phyloP scores from a whole-genome alignment of 1,284 basidiomycete genomes.

The Psilocybe mexicana region DNA sequence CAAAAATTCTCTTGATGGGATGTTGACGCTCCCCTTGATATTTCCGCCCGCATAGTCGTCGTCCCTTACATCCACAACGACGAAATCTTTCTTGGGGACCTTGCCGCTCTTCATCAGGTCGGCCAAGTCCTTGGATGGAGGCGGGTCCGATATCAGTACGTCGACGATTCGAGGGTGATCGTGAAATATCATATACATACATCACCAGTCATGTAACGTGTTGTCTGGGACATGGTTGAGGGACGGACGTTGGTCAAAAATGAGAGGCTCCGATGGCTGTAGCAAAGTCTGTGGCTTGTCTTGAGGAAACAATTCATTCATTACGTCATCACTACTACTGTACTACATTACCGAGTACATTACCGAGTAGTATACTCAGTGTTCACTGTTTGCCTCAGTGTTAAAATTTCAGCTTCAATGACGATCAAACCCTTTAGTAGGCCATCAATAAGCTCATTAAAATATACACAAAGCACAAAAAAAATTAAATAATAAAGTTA shows the following conservation, averaged over 20 bases:
- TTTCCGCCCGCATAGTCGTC: constrained; percentile 76
- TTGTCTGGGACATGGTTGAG: constrained; percentile 10
- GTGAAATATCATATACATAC: constrained; percentile 9
- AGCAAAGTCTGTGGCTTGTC: background rate
- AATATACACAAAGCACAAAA: background rate
- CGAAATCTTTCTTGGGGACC: constrained; percentile 61
- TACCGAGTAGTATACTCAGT: no score
- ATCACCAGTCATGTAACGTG: constrained; percentile 20
- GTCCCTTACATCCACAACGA: constrained; percentile 79
- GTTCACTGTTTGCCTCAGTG: no score
- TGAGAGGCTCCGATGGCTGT: background rate
- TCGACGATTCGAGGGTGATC: background rate
- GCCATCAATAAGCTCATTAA: background rate
- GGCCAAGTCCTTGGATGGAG: constrained; percentile 61
- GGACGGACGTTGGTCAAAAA: background rate
- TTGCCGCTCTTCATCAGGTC: constrained; percentile 62
- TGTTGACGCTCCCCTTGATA: constrained; percentile 61
- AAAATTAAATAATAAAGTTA: background rate
- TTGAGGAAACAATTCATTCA: background rate
- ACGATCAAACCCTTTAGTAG: no score
- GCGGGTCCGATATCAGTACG: background rate
- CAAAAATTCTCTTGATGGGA: constrained; percentile 62
- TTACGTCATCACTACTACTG: background rate
- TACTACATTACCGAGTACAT: no score
- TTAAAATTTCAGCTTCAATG: no score